Conservation (phyloP, 169 alveolate genomes). For the Plasmodium reichenowi region DNA sequence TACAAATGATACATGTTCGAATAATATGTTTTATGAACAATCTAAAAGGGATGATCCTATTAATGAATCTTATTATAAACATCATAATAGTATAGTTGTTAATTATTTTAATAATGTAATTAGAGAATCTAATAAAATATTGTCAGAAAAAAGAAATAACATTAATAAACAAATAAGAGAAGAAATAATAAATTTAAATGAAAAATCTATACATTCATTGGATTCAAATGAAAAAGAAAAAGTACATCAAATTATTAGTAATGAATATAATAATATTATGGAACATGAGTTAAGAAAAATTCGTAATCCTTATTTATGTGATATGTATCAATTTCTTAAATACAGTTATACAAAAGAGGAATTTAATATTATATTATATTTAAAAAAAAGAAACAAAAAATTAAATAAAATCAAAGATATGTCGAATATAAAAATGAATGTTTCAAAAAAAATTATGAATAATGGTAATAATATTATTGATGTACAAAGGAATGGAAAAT, state of each 20-base stretch:
- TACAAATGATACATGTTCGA: background rate
- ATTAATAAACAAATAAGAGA: slow-evolving; percentile 39
- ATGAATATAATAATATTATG: slow-evolving; percentile 48
- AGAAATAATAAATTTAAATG: background rate
- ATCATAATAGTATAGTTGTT: slow-evolving; percentile 27
- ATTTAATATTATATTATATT: slow-evolving; percentile 49
- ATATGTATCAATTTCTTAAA: background rate
- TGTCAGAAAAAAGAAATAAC: slow-evolving; percentile 21
- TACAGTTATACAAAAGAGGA: slow-evolving; percentile 42
- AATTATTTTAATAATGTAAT: slow-evolving; percentile 27
- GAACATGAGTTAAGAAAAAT: slow-evolving; percentile 34
- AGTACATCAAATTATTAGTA: slow-evolving; percentile 30
- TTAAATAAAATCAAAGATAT: background rate
- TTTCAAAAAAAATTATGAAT: slow-evolving; percentile 1
- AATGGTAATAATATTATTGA: background rate
- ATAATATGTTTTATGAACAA: background rate
- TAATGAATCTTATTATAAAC: background rate
- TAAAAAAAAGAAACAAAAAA: slow-evolving; percentile 53
- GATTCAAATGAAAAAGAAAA: slow-evolving; percentile 54
- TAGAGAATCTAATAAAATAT: slow-evolving; percentile 29
- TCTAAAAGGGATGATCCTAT: background rate
- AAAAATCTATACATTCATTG: slow-evolving; percentile 12
- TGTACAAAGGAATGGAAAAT: background rate
- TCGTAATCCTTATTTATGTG: background rate
- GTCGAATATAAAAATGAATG: background rate